Base-by-base conservation (phyloP, 768 basidiomycete genomes). In the Mycena galericulata region DNA sequence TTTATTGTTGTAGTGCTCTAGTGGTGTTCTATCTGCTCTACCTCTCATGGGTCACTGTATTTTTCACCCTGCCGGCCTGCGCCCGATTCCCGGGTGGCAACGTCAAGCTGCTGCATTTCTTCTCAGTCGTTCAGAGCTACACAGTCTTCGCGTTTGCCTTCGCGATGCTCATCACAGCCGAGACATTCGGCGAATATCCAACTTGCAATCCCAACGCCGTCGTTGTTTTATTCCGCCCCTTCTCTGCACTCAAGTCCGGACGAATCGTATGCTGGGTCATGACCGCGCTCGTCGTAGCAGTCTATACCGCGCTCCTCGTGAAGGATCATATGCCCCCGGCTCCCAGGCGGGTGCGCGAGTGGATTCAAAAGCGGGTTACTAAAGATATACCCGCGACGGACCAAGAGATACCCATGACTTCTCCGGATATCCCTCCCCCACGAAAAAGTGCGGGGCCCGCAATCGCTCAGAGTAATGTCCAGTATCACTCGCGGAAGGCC, bases 151-250 rank as follows among this genome's bases (percentile, higher is more conserved):
- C 67, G 4, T 73, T 71, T 27, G 65, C 61, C 4, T 62, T 73
- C 7, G 47, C 62, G 10, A 29, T 69, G 15, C 70, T 73, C 40
- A 24, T 17, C 30, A 66, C 58, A 1, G 67, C 70, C 14, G 18
- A 51, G 26, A 54, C 47, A 17, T 73, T 73, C 26, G 72, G 72
- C 22, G 63, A 38, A 50, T 43, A 12, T 11, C 69, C 66, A 2
- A 40, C 41, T 17, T 73, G 72, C 65, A 73, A 71, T 51, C 17
- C 32, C 22, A 69, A 69, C 51, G 71, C 73, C 9, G 57, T 68
- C 29, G 68, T 66, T 3, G 67, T 69, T 27, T 22, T 71, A 29
- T 72, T 71, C 46, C 67, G 65, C 18, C 70, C 70, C 20, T 72
- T 74, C 45, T 60, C 70, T 24, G 71, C 68, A 14, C 47, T 74